phyloP scores from a whole-genome alignment of 1,284 basidiomycete species.

The Leccinum proximum region DNA sequence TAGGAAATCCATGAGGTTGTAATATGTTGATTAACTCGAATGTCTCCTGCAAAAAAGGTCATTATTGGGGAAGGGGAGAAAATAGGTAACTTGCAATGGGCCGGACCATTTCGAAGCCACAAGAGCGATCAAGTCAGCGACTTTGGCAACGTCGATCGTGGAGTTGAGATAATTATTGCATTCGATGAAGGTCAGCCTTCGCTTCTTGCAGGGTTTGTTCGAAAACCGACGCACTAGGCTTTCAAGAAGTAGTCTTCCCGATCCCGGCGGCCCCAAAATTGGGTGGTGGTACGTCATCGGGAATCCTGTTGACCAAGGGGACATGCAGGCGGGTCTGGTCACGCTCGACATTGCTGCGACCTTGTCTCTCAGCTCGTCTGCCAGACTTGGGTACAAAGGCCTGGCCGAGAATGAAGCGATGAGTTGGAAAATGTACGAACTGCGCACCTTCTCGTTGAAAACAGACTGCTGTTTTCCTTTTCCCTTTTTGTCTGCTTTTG shows the following conservation, averaged over 20 bases:
- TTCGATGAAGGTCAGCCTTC: too few relatives aligned
- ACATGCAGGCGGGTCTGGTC: constrained; percentile 78
- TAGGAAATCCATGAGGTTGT: too few relatives aligned
- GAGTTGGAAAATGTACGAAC: background rate
- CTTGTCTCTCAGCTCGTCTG: constrained; percentile 84
- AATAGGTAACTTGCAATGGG: too few relatives aligned
- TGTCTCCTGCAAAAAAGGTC: too few relatives aligned
- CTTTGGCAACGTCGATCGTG: too few relatives aligned
- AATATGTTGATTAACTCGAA: too few relatives aligned
- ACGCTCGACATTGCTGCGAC: too few relatives aligned
- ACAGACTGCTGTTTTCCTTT: constrained; percentile 72
- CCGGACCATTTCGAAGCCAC: too few relatives aligned
- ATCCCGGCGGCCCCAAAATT: constrained; percentile 98
- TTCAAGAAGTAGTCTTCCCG: constrained; percentile 96
- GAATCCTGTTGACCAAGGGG: constrained; percentile 92
- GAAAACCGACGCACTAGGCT: constrained; percentile 92
- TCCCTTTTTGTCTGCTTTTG: constrained; percentile 75
- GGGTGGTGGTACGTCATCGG: constrained; percentile 90
- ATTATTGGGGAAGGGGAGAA: constrained; percentile 19
- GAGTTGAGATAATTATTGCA: too few relatives aligned
- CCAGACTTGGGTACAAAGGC: constrained; percentile 95
- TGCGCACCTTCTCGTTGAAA: constrained; percentile 86
- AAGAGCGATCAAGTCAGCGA: too few relatives aligned
- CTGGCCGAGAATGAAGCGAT: constrained; percentile 35
- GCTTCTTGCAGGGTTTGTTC: constrained; percentile 77